Base-by-base conservation (phyloP, 2,329 filamentous ascomycete species). In the Apiospora pterosperma region DNA sequence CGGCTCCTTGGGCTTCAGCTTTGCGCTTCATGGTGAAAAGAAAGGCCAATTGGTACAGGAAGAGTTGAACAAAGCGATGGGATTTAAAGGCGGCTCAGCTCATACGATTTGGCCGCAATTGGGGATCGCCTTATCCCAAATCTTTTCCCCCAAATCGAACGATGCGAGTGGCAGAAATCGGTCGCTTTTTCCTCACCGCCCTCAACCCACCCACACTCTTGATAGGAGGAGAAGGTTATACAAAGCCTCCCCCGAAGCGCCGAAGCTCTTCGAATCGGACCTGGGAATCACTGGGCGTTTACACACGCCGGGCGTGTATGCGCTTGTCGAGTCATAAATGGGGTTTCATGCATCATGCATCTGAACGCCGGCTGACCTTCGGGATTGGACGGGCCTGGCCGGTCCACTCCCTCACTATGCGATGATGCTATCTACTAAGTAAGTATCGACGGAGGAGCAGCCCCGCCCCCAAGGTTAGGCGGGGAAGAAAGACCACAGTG, bases 21-120 rank as follows among this genome's bases (percentile, higher is more conserved):
- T 89, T 88, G 79, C 86, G 84, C 79, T 89, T 89, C 84, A 87
- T 87, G 6, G 69, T 79, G 70, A 52, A 6, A 55, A 34, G 14
- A 34, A n/a, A 28, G 59, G 28, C 55, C 64, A 73, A 72, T 74
- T 72, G 72, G 62, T 41, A 36, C 16, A n/a, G 23, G 36, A 41
- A 3, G 59, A 31, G 7, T 28, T 41, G 36, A 12, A 19, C 48
- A 55, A 28, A 34, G 25, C 6, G 48, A 34, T 31, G 31, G 48
- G 31, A 34, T 55, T 55, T 55, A 55, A 55, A 28, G 25, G 48
- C 48, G 16, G 36, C 34, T 31, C 14, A 28, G 59, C 59, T 61
- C 59, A 61, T 61, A 41, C 59, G 59, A 61, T 61, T 41, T 61
- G 52, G 23, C 41, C 19, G 36, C 14, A 19, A 12, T 34, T 41